Base-by-base conservation (phyloP, 306 rosid species). In the Vicia faba region DNA sequence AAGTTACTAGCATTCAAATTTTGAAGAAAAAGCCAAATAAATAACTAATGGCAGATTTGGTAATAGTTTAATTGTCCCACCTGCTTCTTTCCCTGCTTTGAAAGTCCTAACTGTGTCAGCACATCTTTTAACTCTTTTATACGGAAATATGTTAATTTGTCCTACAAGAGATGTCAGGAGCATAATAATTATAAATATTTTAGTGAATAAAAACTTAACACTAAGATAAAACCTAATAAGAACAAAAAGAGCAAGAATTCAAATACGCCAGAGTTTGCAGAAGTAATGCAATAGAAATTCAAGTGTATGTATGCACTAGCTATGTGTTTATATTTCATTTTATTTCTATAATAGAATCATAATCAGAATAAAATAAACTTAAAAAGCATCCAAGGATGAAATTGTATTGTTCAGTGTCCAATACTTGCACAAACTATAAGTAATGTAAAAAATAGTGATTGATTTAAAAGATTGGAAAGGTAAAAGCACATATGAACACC, bases 31-130 rank as follows among this genome's bases (percentile, higher is more conserved):
- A 8, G 28, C 31, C 51, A 11, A 55, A 59, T 28, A 38, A 35
- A 55, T 56, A 75, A 51, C 31, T 33, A 23, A 18, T 16, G 29
- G 74, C 41, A 62, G 57, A 69, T 51, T 35, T 11, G 65, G 48
- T 7, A 57, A 69, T 60, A 69, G 64, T 53, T 68, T 61, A 44
- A 46, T 53, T 74, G 61, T 70, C 79, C 82, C 81, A 87, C 98
- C 98, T 87, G 96, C 84, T 92, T 92, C 81, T 92, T 92, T 77
- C 98, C 98, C 83, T 92, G 98, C 84, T 92, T 92, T 61, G 96
- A 89, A 66, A 89, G 92, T 70, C 95, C 92, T 46, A 92, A 79
- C 62, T 87, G 88, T 62, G 91, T 74, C 76, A 92, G 96, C 49
- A 92, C 95, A 78, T 89, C 96, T 84, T 92, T 89, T 51, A 92